phyloP scores from a whole-genome alignment of 2,329 filamentous ascomycete genomes.

The Botrytis cinerea region DNA sequence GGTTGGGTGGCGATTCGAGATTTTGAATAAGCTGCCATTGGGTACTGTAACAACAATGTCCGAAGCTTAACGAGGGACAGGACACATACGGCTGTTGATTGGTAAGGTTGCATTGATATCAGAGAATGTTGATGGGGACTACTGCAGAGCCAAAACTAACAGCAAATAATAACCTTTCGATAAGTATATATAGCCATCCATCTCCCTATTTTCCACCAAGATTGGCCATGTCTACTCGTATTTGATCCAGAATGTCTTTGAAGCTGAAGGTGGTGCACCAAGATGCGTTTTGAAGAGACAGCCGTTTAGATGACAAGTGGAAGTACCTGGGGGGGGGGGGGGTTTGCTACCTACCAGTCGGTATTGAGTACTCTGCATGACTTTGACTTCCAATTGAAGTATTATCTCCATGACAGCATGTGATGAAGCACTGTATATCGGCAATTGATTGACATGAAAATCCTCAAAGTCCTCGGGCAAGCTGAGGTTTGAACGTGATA shows the following conservation, averaged over 20 bases:
- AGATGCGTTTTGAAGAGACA: not conserved
- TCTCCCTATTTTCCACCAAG: not conserved
- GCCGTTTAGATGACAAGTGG: not conserved
- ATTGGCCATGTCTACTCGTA: not conserved
- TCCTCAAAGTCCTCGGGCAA: not conserved
- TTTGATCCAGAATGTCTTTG: not conserved
- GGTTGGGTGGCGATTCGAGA: not conserved
- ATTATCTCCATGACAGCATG: not conserved
- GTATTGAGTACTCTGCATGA: not conserved
- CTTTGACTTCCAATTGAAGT: not conserved
- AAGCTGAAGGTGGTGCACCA: not conserved
- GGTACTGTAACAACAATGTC: not conserved
- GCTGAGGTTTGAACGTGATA: not conserved
- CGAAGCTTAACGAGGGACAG: not conserved
- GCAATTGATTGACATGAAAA: not conserved
- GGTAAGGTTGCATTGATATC: not conserved
- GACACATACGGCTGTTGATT: not conserved
- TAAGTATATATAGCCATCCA: not conserved
- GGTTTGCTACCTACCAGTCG: not conserved
- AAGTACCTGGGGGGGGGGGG: not conserved
- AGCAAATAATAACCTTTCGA: not conserved
- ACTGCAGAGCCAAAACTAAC: not conserved
- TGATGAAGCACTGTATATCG: not conserved
- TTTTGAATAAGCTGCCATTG: not conserved
- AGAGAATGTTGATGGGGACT: not conserved